phyloP scores from a whole-genome alignment of 495 filamentous ascomycete species.

The Penicillium cinerascens region DNA sequence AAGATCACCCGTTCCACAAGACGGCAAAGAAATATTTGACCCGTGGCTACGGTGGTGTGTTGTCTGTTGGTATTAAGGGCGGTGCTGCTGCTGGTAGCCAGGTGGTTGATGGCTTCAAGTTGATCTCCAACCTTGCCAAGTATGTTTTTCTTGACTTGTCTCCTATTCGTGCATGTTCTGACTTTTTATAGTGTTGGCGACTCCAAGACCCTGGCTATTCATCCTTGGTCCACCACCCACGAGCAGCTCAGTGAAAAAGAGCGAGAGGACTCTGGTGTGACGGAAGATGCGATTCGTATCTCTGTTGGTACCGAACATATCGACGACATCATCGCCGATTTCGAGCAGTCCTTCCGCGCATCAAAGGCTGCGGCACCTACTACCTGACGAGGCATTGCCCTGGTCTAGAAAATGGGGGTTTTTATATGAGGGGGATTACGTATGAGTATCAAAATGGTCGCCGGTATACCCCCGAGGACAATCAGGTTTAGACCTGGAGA shows the following conservation, averaged over 20 bases:
- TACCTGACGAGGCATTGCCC: not conserved
- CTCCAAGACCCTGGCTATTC: constrained; percentile 87
- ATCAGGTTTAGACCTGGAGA: not conserved
- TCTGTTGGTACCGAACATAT: constrained; percentile 97
- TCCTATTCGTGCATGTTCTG: not conserved
- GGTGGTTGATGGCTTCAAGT: constrained; percentile 90
- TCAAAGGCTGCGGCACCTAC: constrained; percentile 33
- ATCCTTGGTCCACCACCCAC: constrained; percentile 95
- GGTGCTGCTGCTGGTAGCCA: constrained; percentile 75
- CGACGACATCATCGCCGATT: constrained; percentile 96
- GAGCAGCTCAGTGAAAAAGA: constrained; percentile 89
- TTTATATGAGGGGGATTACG: not conserved
- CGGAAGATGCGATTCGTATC: constrained; percentile 91
- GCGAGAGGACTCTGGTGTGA: constrained; percentile 75
- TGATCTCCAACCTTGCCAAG: constrained; percentile 92
- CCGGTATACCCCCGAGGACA: not conserved
- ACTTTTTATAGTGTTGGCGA: constrained; percentile 54
- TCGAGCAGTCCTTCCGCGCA: constrained; percentile 82
- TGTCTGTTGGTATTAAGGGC: constrained; percentile 92
- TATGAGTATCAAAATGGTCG: not conserved
- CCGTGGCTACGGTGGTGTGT: constrained; percentile 85
- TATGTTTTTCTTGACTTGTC: constrained; percentile 26
- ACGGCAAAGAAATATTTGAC: constrained; percentile 86
- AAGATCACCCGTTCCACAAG: constrained; percentile 75
- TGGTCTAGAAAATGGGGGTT: not conserved